Evolutionary conservation across 495 filamentous ascomycete genomes (phyloP).

Genomic region (Barbatosphaeria neglecta): DNA sequence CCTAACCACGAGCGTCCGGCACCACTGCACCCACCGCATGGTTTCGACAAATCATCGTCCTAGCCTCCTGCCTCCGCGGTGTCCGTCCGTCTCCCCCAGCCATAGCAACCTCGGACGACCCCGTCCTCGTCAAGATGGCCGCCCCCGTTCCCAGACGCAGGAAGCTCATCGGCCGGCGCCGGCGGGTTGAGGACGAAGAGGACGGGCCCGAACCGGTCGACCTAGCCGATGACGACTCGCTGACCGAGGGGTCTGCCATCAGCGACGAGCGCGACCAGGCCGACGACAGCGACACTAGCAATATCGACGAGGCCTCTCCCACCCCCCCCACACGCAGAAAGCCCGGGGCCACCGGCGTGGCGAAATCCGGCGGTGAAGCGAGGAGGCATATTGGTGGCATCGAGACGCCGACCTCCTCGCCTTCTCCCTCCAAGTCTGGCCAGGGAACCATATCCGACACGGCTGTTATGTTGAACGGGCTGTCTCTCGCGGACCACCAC

Average conservation of each 20-base stretch:
- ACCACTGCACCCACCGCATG: constrained; percentile 1
- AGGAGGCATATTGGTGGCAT: constrained; percentile 19
- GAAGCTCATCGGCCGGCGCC: constrained; percentile 64
- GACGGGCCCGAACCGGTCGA: constrained; percentile 56
- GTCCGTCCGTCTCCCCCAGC: constrained; percentile 1
- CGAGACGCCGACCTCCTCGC: constrained; percentile 6
- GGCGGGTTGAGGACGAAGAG: constrained; percentile 70
- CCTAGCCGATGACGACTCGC: constrained; percentile 60
- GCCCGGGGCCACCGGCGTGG: constrained; percentile 21
- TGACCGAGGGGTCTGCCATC: constrained; percentile 66
- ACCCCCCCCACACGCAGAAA: constrained; percentile 30
- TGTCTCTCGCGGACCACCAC: constrained; percentile 55
- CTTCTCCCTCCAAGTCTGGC: constrained; percentile 26
- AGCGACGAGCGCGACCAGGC: constrained; percentile 68
- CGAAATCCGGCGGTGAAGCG: constrained; percentile 29
- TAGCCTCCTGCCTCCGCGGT: constrained; percentile 3
- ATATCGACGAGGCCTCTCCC: constrained; percentile 47
- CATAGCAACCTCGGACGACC: background rate
- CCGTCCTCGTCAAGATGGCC: constrained; percentile 14
- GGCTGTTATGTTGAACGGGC: constrained; percentile 76
- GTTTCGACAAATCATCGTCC: constrained; percentile 1
- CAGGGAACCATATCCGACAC: constrained; percentile 50
- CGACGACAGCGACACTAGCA: constrained; percentile 69
- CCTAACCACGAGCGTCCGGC: background rate
- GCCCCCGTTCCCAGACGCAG: constrained; percentile 41